These are phyloP conservation scores for Triangularia verruculosa DNA, from an alignment of 2,329 filamentous ascomycete species.

Conservation along the genomic window DNA sequence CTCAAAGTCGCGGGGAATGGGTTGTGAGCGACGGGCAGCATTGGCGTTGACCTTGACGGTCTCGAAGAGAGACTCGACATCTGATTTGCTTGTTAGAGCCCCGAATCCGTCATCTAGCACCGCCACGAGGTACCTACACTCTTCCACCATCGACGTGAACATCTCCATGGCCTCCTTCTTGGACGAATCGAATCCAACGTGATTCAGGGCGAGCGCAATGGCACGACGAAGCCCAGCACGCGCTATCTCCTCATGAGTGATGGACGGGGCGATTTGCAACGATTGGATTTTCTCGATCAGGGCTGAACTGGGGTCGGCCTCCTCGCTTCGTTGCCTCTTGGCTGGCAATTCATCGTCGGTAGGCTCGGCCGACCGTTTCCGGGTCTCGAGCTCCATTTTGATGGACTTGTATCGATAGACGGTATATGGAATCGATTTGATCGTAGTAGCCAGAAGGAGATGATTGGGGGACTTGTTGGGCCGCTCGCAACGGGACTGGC, in stretches of 20 bases:
- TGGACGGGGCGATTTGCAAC: not conserved
- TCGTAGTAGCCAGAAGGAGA: not conserved
- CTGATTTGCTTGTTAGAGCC: slow-evolving; percentile 33
- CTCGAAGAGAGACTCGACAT: slow-evolving; percentile 47
- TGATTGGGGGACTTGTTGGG: not conserved
- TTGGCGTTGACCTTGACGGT: slow-evolving; percentile 48
- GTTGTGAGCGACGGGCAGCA: slow-evolving; percentile 49
- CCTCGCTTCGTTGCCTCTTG: slow-evolving; percentile 34
- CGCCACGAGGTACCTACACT: slow-evolving; percentile 44
- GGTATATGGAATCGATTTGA: slow-evolving; percentile 4
- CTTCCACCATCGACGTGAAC: slow-evolving; percentile 54
- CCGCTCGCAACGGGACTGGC: not conserved
- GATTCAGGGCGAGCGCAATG: slow-evolving; percentile 52
- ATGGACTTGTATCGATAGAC: slow-evolving; percentile 9
- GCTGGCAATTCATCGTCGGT: slow-evolving; percentile 29
- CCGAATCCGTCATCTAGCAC: slow-evolving; percentile 25
- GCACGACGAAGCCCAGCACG: slow-evolving; percentile 48
- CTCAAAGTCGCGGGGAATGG: slow-evolving; percentile 58
- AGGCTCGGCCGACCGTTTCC: slow-evolving; percentile 38
- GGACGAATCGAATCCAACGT: slow-evolving; percentile 57
- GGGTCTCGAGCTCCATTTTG: slow-evolving; percentile 27
- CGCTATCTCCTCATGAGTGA: slow-evolving; percentile 23
- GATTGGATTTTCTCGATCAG: slow-evolving; percentile 9
- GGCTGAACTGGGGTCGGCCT: slow-evolving; percentile 15
- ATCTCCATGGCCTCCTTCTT: slow-evolving; percentile 57